These are phyloP conservation scores for Alternaria viburni DNA, from an alignment of 2,329 filamentous ascomycete genomes.

Conservation along the genomic window DNA sequence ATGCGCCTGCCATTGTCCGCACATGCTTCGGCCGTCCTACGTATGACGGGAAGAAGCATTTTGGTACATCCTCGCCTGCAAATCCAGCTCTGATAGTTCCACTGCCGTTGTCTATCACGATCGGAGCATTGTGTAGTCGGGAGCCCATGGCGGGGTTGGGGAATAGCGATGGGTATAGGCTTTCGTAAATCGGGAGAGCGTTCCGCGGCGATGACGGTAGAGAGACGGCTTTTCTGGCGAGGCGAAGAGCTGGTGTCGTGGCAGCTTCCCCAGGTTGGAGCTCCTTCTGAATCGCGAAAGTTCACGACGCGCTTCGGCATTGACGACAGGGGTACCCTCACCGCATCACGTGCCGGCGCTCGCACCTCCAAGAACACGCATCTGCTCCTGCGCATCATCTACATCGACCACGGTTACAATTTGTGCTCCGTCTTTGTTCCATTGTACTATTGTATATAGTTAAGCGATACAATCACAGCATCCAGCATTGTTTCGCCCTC, in stretches of 20 bases:
- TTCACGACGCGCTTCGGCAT: constrained; percentile 38
- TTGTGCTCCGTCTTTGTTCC: background rate
- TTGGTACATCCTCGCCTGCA: constrained; percentile 92
- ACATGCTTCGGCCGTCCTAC: constrained; percentile 95
- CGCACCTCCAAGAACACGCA: background rate
- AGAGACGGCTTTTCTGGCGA: background rate
- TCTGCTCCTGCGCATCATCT: background rate
- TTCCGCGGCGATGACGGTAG: background rate
- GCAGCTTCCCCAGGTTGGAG: constrained; percentile 31
- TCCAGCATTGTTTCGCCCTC: background rate
- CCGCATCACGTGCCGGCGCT: constrained; percentile 33
- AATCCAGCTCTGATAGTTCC: constrained; percentile 97
- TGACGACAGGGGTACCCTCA: constrained; percentile 31
- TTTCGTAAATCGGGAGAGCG: background rate
- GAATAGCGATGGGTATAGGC: background rate
- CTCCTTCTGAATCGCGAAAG: constrained; percentile 37
- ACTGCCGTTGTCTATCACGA: constrained; percentile 98
- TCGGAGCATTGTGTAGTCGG: constrained; percentile 91
- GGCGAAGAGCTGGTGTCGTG: constrained; percentile 16
- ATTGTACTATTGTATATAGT: background rate
- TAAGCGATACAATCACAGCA: background rate
- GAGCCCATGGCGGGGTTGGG: constrained; percentile 61
- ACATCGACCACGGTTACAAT: background rate
- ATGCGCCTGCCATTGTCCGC: constrained; percentile 90
- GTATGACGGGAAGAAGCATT: constrained; percentile 97